phyloP scores from a whole-genome alignment of 495 filamentous ascomycete genomes.

The Penicillium odoratum region DNA sequence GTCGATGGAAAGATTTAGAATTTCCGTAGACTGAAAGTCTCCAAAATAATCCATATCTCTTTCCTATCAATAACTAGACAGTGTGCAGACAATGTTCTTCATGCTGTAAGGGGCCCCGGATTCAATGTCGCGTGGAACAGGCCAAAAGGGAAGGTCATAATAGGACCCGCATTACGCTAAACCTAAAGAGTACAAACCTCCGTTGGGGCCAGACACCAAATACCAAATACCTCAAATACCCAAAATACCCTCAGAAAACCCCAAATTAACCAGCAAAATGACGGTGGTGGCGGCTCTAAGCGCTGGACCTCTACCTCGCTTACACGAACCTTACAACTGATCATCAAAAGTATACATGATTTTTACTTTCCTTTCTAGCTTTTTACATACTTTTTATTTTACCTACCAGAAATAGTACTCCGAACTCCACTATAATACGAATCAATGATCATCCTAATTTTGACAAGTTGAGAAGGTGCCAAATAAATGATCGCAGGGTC shows the following conservation, averaged over 20 bases:
- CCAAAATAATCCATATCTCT: too few species aligned
- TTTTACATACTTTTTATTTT: too few species aligned
- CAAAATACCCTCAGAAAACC: background rate
- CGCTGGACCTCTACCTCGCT: constrained; percentile 25
- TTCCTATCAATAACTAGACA: too few species aligned
- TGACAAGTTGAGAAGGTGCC: constrained; percentile 1
- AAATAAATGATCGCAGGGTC: constrained; percentile 10
- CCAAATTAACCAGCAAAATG: background rate
- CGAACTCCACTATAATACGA: background rate
- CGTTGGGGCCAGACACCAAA: constrained; percentile 14
- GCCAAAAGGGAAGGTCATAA: constrained; percentile 27
- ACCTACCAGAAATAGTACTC: too few species aligned
- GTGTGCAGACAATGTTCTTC: too few species aligned
- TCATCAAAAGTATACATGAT: background rate
- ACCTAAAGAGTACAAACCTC: constrained; percentile 15
- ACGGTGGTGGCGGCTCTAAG: constrained; percentile 27
- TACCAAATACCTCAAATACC: background rate
- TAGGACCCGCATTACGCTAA: constrained; percentile 14
- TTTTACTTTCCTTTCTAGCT: background rate
- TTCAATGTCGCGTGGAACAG: constrained; percentile 10
- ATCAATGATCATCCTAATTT: background rate
- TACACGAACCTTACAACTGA: constrained; percentile 19
- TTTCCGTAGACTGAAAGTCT: too few species aligned
- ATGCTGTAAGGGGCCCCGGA: constrained; percentile 9
- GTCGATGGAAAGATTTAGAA: too few species aligned